Evolutionary conservation across 2,329 filamentous ascomycete genomes (phyloP).

Genomic region (Sporothrix sp.): DNA sequence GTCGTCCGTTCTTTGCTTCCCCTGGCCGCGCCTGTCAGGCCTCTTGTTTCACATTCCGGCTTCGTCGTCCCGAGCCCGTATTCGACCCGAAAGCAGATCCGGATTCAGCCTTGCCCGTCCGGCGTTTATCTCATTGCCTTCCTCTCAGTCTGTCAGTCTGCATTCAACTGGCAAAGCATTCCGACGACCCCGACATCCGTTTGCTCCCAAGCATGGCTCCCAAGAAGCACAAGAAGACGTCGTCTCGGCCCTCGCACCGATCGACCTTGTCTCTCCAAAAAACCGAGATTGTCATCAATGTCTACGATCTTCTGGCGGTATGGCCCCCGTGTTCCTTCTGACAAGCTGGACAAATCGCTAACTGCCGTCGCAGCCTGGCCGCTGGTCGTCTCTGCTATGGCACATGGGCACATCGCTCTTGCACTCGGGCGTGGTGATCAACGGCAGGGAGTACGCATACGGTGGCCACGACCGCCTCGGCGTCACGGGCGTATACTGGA

Average conservation of each 20-base stretch:
- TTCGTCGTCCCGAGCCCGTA: too few relatives aligned
- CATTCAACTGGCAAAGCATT: too few relatives aligned
- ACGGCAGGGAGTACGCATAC: constrained; percentile 73
- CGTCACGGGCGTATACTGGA: constrained; percentile 76
- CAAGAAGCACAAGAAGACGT: constrained; percentile 32
- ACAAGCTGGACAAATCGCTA: too few relatives aligned
- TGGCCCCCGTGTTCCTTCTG: constrained; percentile 3
- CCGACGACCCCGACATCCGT: too few relatives aligned
- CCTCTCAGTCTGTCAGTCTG: too few relatives aligned
- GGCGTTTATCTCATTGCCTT: too few relatives aligned
- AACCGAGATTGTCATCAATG: constrained; percentile 65
- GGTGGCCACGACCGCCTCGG: constrained; percentile 65
- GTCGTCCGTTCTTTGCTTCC: too few relatives aligned
- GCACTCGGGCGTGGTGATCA: constrained; percentile 75
- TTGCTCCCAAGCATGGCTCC: constrained; percentile 29
- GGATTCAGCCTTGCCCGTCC: too few relatives aligned
- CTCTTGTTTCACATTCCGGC: too few relatives aligned
- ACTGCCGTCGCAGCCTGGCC: too few relatives aligned
- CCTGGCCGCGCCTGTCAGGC: too few relatives aligned
- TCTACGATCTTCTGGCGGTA: constrained; percentile 69
- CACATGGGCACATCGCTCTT: constrained; percentile 65
- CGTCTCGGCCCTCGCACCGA: constrained; percentile 39
- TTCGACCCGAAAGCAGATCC: too few relatives aligned
- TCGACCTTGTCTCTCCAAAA: constrained; percentile 60
- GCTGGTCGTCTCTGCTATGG: constrained; percentile 69